Evolutionary conservation across 2,329 filamentous ascomycete species (phyloP).

Genomic region (Beauveria brongniartii): DNA sequence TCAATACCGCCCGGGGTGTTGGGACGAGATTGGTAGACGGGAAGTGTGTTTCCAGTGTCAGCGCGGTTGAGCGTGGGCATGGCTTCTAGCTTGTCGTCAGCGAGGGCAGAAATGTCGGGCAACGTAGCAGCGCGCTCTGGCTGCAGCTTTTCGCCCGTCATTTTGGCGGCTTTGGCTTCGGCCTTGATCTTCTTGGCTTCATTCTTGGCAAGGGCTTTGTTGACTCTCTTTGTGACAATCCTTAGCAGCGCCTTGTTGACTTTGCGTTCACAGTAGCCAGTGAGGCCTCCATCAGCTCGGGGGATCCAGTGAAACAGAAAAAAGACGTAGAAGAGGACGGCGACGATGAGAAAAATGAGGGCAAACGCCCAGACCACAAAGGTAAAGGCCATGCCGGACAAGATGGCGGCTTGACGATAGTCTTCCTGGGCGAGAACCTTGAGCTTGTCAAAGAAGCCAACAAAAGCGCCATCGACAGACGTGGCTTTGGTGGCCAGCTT

Average conservation of each 20-base stretch:
- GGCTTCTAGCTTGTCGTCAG: conserved; percentile 41
- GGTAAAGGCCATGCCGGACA: conserved; percentile 90
- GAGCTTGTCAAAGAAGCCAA: conserved; percentile 79
- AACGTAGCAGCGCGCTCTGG: conserved; percentile 57
- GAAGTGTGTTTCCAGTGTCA: conserved; percentile 54
- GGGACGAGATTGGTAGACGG: conserved; percentile 53
- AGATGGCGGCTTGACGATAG: conserved; percentile 70
- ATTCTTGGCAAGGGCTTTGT: conserved; percentile 78
- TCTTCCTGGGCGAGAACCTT: conserved; percentile 63
- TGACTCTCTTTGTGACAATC: conserved; percentile 80
- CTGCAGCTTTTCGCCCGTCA: conserved; percentile 42
- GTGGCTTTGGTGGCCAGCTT: conserved; percentile 52
- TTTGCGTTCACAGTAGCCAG: conserved; percentile 84
- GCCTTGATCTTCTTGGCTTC: conserved; percentile 50
- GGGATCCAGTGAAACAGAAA: conserved; percentile 94
- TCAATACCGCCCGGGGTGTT: conserved; percentile 46
- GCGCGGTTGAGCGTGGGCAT: conserved; percentile 53
- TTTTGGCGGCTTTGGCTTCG: conserved; percentile 42
- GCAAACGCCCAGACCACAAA: conserved; percentile 82
- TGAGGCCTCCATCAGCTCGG: conserved; percentile 67
- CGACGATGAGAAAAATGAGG: conserved; percentile 65
- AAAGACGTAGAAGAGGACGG: conserved; percentile 70
- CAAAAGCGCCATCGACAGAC: conserved; percentile 53
- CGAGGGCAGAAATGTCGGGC: conserved; percentile 37
- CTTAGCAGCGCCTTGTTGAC: conserved; percentile 76